These are phyloP conservation scores for Psidium friedrichsthalianum DNA, from an alignment of 345 rosid genomes.

Conservation along the genomic window DNA sequence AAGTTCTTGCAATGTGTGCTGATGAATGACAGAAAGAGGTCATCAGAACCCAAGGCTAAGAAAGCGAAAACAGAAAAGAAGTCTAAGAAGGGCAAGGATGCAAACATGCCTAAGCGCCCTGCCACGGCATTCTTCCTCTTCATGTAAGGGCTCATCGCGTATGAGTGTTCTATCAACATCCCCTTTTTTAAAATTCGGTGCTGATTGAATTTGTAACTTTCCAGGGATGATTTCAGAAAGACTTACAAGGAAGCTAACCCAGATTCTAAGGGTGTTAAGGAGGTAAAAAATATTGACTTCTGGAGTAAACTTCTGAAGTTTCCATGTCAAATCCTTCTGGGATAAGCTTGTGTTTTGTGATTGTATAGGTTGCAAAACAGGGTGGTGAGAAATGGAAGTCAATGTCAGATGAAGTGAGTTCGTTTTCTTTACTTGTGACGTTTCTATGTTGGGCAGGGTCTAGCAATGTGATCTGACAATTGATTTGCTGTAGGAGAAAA, in stretches of 20 bases:
- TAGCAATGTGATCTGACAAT: neutral
- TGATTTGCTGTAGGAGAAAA: conserved; percentile 46
- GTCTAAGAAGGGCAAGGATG: conserved; percentile 31
- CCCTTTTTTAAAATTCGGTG: neutral
- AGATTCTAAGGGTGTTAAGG: conserved; percentile 36
- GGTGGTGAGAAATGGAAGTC: conserved; percentile 86
- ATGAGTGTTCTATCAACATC: neutral
- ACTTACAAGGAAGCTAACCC: conserved; percentile 51
- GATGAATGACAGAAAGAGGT: conserved; percentile 40
- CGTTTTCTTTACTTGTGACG: neutral
- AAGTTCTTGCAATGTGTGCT: neutral
- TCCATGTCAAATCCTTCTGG: neutral
- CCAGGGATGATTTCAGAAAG: conserved; percentile 75
- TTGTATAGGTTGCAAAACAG: conserved; percentile 53
- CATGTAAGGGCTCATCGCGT: conserved; percentile 24
- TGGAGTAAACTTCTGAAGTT: neutral
- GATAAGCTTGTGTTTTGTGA: neutral
- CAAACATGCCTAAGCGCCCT: conserved; percentile 64
- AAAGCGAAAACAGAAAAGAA: conserved; percentile 39
- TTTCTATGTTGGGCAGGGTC: neutral
- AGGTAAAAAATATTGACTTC: conserved; percentile 16
- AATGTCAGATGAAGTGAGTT: conserved; percentile 67
- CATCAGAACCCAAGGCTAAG: conserved; percentile 68
- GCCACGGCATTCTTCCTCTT: conserved; percentile 83
- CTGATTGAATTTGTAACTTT: neutral